Conservation (phyloP, 140 eudicot genomes). For the Erigeron philadelphicus region DNA sequence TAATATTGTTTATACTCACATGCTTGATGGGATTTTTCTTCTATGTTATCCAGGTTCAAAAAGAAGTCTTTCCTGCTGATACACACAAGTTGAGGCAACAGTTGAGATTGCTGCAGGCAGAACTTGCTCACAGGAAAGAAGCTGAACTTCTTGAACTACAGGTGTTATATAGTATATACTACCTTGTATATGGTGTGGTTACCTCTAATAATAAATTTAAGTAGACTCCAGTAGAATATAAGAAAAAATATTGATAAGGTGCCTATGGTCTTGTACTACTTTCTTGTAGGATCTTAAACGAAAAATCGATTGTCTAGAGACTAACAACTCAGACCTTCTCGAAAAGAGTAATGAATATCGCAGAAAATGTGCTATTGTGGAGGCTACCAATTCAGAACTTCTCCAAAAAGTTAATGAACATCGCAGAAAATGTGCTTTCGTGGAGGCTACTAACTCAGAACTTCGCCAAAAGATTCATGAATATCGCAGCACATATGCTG, state of each 20-base stretch:
- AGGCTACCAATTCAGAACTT: constrained; percentile 24
- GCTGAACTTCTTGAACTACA: constrained; percentile 69
- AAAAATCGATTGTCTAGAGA: constrained; percentile 60
- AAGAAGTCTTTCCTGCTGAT: constrained; percentile 74
- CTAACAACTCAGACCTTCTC: constrained; percentile 67
- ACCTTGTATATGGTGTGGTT: constrained; percentile 7
- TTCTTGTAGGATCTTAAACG: constrained; percentile 59
- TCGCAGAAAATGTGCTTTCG: constrained; percentile 21
- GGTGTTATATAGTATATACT: constrained; percentile 41
- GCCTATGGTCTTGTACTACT: constrained; percentile 25
- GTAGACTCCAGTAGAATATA: not conserved
- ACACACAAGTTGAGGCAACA: constrained; percentile 83
- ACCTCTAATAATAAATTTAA: not conserved
- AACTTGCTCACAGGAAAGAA: constrained; percentile 72
- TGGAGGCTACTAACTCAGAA: constrained; percentile 63
- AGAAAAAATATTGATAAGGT: not conserved
- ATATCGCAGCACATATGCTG: constrained; percentile 40
- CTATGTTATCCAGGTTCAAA: constrained; percentile 51
- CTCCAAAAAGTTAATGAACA: constrained; percentile 17
- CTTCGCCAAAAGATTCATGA: constrained; percentile 56
- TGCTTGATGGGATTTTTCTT: constrained; percentile 5
- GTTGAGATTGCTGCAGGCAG: constrained; percentile 74
- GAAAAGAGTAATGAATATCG: constrained; percentile 40
- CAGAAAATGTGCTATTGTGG: constrained; percentile 16
- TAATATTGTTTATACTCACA: constrained; percentile 4